Percentiles rank a stretch among this genome's conserved stretches.
Evolutionary conservation across 768 basidiomycete species (phyloP).

Genomic region (Suillus cothurnatus): DNA sequence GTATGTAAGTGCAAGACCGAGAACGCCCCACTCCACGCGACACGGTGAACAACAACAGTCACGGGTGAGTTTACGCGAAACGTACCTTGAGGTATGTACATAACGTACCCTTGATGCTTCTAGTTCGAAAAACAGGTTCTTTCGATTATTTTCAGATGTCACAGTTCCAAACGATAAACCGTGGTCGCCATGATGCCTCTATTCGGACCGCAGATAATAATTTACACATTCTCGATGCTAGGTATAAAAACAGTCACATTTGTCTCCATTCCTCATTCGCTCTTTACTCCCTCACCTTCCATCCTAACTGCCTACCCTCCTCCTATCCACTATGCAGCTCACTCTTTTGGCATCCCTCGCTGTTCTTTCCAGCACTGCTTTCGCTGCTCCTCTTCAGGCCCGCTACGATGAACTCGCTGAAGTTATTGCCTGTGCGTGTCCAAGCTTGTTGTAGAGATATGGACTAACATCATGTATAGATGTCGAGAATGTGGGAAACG

Average conservation of each 20-base stretch:
- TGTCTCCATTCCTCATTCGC: neutral
- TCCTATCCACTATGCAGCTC: neutral
- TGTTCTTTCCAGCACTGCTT: neutral
- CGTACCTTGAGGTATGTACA: neutral
- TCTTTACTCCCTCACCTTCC: neutral
- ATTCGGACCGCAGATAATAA: neutral
- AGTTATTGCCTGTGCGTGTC: neutral
- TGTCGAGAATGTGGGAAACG: too few species aligned
- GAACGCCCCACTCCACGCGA: neutral
- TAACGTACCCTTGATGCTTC: neutral
- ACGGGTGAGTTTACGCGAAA: neutral
- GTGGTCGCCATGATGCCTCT: neutral
- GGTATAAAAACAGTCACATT: neutral
- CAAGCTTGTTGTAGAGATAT: too few species aligned
- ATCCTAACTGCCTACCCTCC: neutral
- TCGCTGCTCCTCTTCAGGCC: neutral
- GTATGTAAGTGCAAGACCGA: neutral
- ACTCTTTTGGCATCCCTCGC: neutral
- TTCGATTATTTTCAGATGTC: neutral
- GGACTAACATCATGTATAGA: too few species aligned
- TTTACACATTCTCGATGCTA: neutral
- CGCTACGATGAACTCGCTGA: neutral
- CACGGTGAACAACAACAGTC: neutral
- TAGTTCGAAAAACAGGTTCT: neutral
- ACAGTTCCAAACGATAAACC: neutral